phyloP scores from a whole-genome alignment of 192 early-diverging fungal genomes.

The Gryganskiella cystojenkinii region DNA sequence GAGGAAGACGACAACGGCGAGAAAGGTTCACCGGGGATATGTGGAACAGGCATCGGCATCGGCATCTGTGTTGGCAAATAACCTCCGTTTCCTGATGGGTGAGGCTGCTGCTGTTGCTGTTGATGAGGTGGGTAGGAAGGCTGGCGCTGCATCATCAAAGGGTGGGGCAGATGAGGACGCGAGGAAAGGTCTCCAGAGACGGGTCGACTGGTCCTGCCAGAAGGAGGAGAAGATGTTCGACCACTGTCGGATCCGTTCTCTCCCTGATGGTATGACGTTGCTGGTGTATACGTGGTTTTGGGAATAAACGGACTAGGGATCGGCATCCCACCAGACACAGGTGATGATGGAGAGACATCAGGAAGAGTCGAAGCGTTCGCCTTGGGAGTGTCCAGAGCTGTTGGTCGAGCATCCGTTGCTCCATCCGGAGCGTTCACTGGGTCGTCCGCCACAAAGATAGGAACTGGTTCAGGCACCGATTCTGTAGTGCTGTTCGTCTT shows the following conservation, averaged over 20 bases:
- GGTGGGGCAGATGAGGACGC: constrained; percentile 14
- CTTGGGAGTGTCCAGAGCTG: not conserved
- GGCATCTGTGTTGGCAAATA: constrained; percentile 3
- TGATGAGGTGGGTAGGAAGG: not conserved
- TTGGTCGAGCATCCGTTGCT: too few species aligned
- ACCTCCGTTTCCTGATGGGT: constrained; percentile 9
- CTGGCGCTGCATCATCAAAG: constrained; percentile 32
- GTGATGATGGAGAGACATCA: not conserved
- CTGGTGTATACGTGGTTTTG: constrained; percentile 29
- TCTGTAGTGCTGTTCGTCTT: not conserved
- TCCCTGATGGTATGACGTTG: constrained; percentile 24
- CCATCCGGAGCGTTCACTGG: not conserved
- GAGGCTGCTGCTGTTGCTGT: constrained; percentile 12
- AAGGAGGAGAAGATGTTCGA: constrained; percentile 5
- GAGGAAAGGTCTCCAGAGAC: constrained; percentile 19
- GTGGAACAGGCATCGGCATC: constrained; percentile 29
- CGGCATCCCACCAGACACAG: not conserved
- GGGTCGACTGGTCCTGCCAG: constrained; percentile 8
- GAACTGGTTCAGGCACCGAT: not conserved
- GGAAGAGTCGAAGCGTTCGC: not conserved
- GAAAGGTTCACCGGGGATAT: constrained; percentile 22
- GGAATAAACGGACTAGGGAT: constrained; percentile 40
- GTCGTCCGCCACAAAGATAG: constrained; percentile 15
- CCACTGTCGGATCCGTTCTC: not conserved
- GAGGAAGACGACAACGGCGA: not conserved